Conservation (phyloP, 2,329 filamentous ascomycete species). For the Alternaria sp. region DNA sequence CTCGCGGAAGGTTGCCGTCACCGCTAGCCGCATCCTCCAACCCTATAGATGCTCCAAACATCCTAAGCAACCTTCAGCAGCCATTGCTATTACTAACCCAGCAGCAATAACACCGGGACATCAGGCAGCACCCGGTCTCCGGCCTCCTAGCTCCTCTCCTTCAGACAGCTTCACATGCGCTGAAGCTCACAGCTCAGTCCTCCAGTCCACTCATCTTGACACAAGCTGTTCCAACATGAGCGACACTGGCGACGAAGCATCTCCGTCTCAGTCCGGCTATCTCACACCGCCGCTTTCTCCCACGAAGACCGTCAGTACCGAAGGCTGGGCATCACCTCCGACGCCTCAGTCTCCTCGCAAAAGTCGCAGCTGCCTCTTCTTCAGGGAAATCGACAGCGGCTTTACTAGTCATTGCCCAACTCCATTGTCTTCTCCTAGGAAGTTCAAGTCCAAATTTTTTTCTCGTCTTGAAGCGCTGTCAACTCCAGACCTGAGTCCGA, state of each 20-base stretch:
- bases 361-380: constrained; percentile 33
- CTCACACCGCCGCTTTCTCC: constrained; percentile 44
- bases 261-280: constrained; percentile 22
- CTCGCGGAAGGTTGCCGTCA: constrained; percentile 19
- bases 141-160: constrained; percentile 13
- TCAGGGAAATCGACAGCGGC: constrained; percentile 19
- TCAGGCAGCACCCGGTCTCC: constrained; percentile 16
- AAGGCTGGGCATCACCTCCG: constrained; percentile 37
- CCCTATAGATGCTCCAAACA: constrained; percentile 12
- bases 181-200: constrained; percentile 9
- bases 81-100: constrained; percentile 44
- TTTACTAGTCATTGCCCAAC: constrained; percentile 13
- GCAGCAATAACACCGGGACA: constrained; percentile 36
- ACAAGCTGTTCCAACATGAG: constrained; percentile 26
- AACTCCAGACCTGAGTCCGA: constrained; percentile 19
- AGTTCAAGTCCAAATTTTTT: constrained; percentile 21
- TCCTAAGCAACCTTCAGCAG: constrained; percentile 23
- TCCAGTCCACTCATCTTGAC: constrained; percentile 7
- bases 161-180: constrained; percentile 33
- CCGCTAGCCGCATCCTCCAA: constrained; percentile 16
- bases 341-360: constrained; percentile 42
- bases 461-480: constrained; percentile 21
- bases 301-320: constrained; percentile 42
- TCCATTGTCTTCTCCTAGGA: constrained; percentile 34
- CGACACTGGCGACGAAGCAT: constrained; percentile 24